Base-by-base conservation (phyloP, 805 yeast species). In the Komagataella pseudopastoris region DNA sequence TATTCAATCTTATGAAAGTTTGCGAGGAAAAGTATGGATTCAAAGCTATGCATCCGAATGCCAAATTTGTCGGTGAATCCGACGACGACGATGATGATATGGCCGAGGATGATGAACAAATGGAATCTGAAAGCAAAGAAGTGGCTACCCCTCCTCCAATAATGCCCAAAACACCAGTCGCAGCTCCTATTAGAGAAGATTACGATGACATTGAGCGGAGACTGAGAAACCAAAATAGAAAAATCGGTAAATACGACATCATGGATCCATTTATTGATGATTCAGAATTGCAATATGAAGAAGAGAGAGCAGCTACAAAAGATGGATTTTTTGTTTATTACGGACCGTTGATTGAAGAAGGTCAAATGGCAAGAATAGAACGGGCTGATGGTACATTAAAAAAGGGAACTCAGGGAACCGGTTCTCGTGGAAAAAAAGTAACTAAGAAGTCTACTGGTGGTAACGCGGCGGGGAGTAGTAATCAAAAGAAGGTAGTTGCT, bases 251-350 rank as follows among this genome's bases (percentile, higher is more conserved):
- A 61, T 93, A 93, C 66, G 99, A 93, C 63, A 72, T 79, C 49
- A 82, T 86, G 54, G 99, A 93, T 65, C 99, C 98, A 2, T 93
- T 93, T 61, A 93, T 93, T 53, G 99, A 93, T 68, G 99, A 93
- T 66, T 78, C 88, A 14, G 99, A 93, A 66, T 70, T 89, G 58
- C 77, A 80, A 52, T 85, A 93, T 85, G 99, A 93, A 66, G 96
- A 90, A 64, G 95, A 86, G 60, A 81, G 95, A 6, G 90, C 91
- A 2, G 81, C 91, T 1, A 89, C 96, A 0, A 85, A 85, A 56
- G 98, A 93, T 61, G 99, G 98, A 1, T 93, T 90, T 63, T 93
- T 91, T 58, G 96, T 93, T 0, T 93, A 82, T 65, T 87, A 89
- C 71, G 99, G 99, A 0, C 95, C 96, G 2, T 69, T 91, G 54